Evolutionary conservation across 2,329 filamentous ascomycete species (phyloP).

Genomic region (Helotiales sp.): DNA sequence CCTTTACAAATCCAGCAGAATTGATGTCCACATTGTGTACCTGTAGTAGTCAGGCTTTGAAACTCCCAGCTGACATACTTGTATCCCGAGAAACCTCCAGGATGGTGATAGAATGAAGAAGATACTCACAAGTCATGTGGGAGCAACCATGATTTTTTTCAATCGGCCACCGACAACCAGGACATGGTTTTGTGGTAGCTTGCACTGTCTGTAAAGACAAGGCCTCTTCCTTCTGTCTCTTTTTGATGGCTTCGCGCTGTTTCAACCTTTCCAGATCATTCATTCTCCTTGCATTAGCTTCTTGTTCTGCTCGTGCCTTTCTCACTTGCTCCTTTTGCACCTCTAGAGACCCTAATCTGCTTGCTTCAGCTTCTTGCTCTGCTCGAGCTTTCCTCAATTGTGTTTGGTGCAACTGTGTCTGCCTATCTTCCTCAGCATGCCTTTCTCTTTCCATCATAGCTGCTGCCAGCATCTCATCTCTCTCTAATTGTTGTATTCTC

Average conservation of each 20-base stretch:
- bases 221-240: neutral
- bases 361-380: constrained; percentile 1
- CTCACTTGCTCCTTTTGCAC: neutral
- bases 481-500: too few relatives aligned
- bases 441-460: too few relatives aligned
- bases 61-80: constrained; percentile 1
- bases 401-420: constrained; percentile 3
- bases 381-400: neutral
- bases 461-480: too few relatives aligned
- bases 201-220: neutral
- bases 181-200: constrained; percentile 9
- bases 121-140: constrained; percentile 21
- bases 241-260: constrained; percentile 1
- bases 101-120: neutral
- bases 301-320: too few relatives aligned
- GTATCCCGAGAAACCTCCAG: too few relatives aligned
- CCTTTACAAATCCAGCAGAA: constrained; percentile 15
- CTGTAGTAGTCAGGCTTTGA: constrained; percentile 15
- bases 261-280: constrained; percentile 3
- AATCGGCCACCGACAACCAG: constrained; percentile 11
- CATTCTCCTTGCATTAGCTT: neutral
- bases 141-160: constrained; percentile 17
- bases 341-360: neutral
- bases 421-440: constrained; percentile 5
- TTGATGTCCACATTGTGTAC: constrained; percentile 11